These are phyloP conservation scores for Areca catechu DNA, from an alignment of 176 grass and related monocot species.

Conservation along the genomic window DNA sequence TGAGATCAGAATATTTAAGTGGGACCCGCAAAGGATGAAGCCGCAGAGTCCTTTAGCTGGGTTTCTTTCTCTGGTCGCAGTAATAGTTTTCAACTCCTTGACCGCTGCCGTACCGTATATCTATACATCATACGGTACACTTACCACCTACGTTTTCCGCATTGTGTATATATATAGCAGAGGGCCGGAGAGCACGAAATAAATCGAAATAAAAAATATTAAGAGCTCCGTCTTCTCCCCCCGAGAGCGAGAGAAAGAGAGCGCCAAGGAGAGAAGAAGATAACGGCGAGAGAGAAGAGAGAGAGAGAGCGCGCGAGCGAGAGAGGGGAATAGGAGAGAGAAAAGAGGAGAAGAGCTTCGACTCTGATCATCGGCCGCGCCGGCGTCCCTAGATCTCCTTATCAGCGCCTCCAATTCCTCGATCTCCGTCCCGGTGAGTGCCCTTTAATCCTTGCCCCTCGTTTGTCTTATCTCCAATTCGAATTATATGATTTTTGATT, in stretches of 20 bases:
- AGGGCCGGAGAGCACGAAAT: neutral
- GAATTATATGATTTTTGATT: conserved; percentile 10
- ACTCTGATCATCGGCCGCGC: neutral
- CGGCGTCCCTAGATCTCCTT: conserved; percentile 52
- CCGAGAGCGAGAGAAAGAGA: conserved; percentile 9
- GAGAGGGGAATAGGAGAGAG: conserved; percentile 3
- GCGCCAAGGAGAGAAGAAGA: conserved; percentile 8
- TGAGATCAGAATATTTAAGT: too few species aligned
- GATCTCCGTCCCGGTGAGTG: conserved; percentile 33
- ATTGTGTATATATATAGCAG: neutral
- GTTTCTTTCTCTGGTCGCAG: too few species aligned
- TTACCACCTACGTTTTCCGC: neutral
- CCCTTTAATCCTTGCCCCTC: conserved; percentile 11
- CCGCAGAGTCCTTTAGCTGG: too few species aligned
- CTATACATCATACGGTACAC: neutral
- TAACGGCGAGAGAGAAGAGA: conserved; percentile 17
- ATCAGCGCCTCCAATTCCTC: conserved; percentile 34
- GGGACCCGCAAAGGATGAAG: too few species aligned
- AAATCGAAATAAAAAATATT: neutral
- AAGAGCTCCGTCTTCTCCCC: conserved; percentile 22
- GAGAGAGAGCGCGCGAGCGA: conserved; percentile 24
- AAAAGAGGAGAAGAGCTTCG: conserved; percentile 2
- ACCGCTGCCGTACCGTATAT: neutral
- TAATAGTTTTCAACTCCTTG: neutral
- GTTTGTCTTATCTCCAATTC: conserved; percentile 7